phyloP scores from a whole-genome alignment of 106 monocot genomes.

The Dioscorea zingiberensis region DNA sequence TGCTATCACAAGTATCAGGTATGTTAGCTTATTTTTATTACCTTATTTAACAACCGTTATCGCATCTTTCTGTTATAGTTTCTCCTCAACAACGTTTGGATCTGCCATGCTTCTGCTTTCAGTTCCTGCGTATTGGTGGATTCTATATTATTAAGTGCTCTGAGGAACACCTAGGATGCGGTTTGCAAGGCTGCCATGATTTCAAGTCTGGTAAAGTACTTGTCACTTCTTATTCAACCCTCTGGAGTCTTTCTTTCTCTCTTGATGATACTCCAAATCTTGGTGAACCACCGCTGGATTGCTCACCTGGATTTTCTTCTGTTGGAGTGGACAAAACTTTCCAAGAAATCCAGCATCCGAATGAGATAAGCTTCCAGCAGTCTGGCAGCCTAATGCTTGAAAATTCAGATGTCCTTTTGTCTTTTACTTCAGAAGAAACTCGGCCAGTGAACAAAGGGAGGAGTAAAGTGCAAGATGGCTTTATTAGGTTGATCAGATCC shows the following conservation, averaged over 20 bases:
- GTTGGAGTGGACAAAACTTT: slow-evolving; percentile 2
- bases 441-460: slow-evolving; percentile 2
- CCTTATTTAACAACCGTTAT: not conserved
- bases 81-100: not conserved
- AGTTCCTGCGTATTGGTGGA: slow-evolving; percentile 45
- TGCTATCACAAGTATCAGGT: slow-evolving; percentile 65
- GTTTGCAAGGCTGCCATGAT: slow-evolving; percentile 8
- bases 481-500: slow-evolving; percentile 17
- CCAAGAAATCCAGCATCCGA: slow-evolving; percentile 3
- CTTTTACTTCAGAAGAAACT: slow-evolving; percentile 18
- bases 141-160: slow-evolving; percentile 60
- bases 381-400: slow-evolving; percentile 12
- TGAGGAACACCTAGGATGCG: slow-evolving; percentile 7
- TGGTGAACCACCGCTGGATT: slow-evolving; percentile 5
- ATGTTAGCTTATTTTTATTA: not conserved
- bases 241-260: slow-evolving; percentile 50
- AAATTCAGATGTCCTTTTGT: slow-evolving; percentile 36
- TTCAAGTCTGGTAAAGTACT: slow-evolving; percentile 18
- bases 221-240: slow-evolving; percentile 29
- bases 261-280: slow-evolving; percentile 16
- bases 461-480: slow-evolving; percentile 8
- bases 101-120: slow-evolving; percentile 2
- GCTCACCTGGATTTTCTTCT: slow-evolving; percentile 12
- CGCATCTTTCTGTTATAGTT: slow-evolving; percentile 1
- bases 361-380: slow-evolving; percentile 20